Base-by-base conservation (phyloP, 176 grass and related monocot genomes). In the Oryza nivara region DNA sequence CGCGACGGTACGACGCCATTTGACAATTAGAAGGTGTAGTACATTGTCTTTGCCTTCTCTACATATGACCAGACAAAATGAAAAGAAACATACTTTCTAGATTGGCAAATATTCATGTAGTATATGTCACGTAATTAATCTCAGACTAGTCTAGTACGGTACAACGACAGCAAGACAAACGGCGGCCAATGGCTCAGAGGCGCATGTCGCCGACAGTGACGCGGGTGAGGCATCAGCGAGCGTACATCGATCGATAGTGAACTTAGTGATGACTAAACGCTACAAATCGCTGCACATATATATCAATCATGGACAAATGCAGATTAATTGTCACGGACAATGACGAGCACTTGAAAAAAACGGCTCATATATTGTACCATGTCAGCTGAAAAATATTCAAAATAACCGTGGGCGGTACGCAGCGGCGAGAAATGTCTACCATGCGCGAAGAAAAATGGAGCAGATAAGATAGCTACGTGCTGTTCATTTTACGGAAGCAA, bases 371-470 rank as follows among this genome's bases (percentile, higher is more conserved):
- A 63, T 9, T 16, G 71, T 38, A n/a, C 8, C 63, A 7, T 76
- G 66, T 76, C 78, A 46, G 75, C 34, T 6, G 40, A 41, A 41
- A 46, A 44, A 74, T 67, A 8, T 1, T 16, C 73, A 74, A 52
- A 41, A 9, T n/a, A 67, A 52, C 40, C 3, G n/a, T 32, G 65
- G 30, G 32, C 32, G 44, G 76, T 16, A 34, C 43, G 49, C 58
- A n/a, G 43, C 76, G n/a, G 3, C 20, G 58, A 86, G 77, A 67
- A 87, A 81, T 5, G 48, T 61, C 48, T 34, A 25, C 35, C 85
- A 81, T 71, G 85, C 23, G 78, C 17, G 17, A 26, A 45, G 84
- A 58, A 75, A 75, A 82, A 49, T 0, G 3, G 7, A 23, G 22
- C 22, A 20, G 45, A 45, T 8, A 68, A 35, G 26, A 73, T 23